Evolutionary conservation across 768 basidiomycete species (phyloP).

Genomic region (Gelatoporia subvermispora): DNA sequence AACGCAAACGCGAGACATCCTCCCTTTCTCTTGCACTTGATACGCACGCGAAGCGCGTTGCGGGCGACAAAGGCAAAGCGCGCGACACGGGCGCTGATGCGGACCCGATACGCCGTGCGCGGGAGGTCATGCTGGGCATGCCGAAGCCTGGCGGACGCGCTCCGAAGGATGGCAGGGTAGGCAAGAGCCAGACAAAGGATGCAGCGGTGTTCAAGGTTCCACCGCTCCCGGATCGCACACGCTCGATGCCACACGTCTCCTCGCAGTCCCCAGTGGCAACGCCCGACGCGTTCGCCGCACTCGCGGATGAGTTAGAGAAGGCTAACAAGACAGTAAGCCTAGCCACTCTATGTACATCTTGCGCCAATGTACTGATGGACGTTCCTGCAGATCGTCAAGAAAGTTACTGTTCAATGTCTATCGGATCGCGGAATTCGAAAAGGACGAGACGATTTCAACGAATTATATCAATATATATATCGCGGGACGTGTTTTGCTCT

Average conservation of each 20-base stretch:
- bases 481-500: slow-evolving; percentile 37
- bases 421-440: slow-evolving; percentile 28
- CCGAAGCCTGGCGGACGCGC: slow-evolving; percentile 23
- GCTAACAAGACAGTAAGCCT: slow-evolving; percentile 53
- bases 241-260: slow-evolving; percentile 17
- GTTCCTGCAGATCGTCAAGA: slow-evolving; percentile 34
- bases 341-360: not conserved
- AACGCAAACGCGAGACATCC: slow-evolving; percentile 19
- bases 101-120: slow-evolving; percentile 28
- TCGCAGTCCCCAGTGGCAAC: slow-evolving; percentile 17
- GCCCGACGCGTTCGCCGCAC: no score
- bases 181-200: slow-evolving; percentile 8
- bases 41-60: slow-evolving; percentile 16
- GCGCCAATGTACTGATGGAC: not conserved
- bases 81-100: slow-evolving; percentile 19
- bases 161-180: slow-evolving; percentile 14
- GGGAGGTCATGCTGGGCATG: slow-evolving; percentile 34
- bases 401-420: slow-evolving; percentile 30
- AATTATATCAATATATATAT: slow-evolving; percentile 35
- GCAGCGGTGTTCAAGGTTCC: slow-evolving; percentile 23
- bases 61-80: slow-evolving; percentile 14
- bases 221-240: slow-evolving; percentile 19
- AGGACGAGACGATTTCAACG: slow-evolving; percentile 35
- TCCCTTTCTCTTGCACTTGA: slow-evolving; percentile 17
- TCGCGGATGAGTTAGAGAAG: slow-evolving; percentile 38